A percentile compares a stretch with the other conserved stretches of the same genome.
Evolutionary conservation across 441 rosid genomes (phyloP).

Genomic region (Bruguiera hainesii): DNA sequence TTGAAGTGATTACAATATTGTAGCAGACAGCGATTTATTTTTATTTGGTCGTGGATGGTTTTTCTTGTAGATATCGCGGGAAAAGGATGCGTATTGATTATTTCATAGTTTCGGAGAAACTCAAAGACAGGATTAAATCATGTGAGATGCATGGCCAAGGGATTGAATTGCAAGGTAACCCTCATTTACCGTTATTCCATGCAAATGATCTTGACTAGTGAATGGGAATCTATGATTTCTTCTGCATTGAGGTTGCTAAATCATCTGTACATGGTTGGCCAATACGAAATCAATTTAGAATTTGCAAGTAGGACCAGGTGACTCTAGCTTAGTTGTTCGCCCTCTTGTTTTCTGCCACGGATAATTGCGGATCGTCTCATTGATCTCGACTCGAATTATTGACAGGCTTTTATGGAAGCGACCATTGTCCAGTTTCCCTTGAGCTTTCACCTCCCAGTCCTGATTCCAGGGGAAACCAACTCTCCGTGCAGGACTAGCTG

Average conservation of each 20-base stretch:
- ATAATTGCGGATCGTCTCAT: not conserved
- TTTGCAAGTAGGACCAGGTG: not conserved
- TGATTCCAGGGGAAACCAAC: constrained; percentile 17
- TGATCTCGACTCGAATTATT: constrained; percentile 7
- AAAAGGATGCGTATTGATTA: constrained; percentile 95
- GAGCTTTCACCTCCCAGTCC: constrained; percentile 50
- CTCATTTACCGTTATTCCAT: not conserved
- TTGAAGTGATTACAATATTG: not conserved
- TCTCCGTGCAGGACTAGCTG: not conserved
- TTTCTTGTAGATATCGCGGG: constrained; percentile 68
- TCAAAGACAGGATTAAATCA: constrained; percentile 54
- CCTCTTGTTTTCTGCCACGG: not conserved
- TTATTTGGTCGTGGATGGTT: constrained; percentile 8
- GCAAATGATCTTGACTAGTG: not conserved
- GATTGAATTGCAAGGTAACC: constrained; percentile 72
- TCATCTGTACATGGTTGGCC: not conserved
- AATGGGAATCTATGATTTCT: not conserved
- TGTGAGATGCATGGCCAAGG: constrained; percentile 86
- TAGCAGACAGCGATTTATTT: not conserved
- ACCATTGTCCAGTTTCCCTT: constrained; percentile 86
- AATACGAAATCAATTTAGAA: not conserved
- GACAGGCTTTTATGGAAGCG: constrained; percentile 87
- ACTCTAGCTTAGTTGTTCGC: not conserved
- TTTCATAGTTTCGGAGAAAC: constrained; percentile 70
- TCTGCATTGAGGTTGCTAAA: not conserved